These are phyloP conservation scores for Ambrosiella cleistominuta DNA, from an alignment of 2,329 filamentous ascomycete species.

Conservation along the genomic window DNA sequence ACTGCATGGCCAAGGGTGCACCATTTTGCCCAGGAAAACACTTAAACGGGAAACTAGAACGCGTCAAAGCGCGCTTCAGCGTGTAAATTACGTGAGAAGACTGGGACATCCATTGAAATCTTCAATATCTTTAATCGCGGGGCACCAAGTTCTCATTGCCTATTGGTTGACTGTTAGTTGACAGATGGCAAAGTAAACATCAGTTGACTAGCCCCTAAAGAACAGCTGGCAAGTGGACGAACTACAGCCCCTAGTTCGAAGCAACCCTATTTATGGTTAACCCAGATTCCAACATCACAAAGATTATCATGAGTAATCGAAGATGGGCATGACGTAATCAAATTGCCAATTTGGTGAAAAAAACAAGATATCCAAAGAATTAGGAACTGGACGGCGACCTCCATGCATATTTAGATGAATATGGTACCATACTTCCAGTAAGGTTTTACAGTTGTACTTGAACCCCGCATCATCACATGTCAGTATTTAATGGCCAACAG, in stretches of 20 bases:
- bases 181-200: slow-evolving; percentile 2
- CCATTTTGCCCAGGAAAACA: slow-evolving; percentile 5
- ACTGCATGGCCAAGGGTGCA: background rate
- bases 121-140: background rate
- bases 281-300: background rate
- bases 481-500: too few species aligned
- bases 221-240: background rate
- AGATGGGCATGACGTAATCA: background rate
- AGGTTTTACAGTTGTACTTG: too few species aligned
- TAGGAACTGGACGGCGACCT: background rate
- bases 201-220: background rate
- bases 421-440: too few species aligned
- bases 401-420: background rate
- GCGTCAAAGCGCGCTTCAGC: slow-evolving; percentile 6
- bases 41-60: slow-evolving; percentile 7
- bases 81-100: slow-evolving; percentile 8
- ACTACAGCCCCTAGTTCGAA: background rate
- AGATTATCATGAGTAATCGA: too few species aligned
- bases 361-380: too few species aligned
- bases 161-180: background rate
- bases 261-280: background rate
- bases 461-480: background rate
- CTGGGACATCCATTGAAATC: background rate
- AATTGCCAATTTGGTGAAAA: background rate
- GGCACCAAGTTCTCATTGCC: background rate